phyloP scores from a whole-genome alignment of 2,329 filamentous ascomycete genomes.

The Talaromyces islandicus region DNA sequence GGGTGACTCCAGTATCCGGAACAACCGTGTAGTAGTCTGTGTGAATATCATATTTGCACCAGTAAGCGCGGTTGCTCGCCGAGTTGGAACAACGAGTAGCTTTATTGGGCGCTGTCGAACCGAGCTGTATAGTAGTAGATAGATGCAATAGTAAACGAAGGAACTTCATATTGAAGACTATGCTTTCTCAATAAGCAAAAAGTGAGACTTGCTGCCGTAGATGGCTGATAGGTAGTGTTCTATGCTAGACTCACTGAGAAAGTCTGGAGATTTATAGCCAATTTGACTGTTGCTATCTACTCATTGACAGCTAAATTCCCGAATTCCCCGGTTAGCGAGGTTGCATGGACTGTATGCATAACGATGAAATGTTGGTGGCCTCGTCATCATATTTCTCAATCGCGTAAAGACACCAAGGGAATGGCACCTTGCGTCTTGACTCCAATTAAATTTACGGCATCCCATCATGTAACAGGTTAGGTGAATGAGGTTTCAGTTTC shows the following conservation, averaged over 20 bases:
- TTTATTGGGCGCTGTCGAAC: background rate
- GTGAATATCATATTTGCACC: constrained; percentile 7
- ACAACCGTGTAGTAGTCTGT: constrained; percentile 9
- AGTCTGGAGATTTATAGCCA: background rate
- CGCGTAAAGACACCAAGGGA: background rate
- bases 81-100: background rate
- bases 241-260: background rate
- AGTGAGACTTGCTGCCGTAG: background rate
- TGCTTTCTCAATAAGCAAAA: background rate
- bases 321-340: background rate
- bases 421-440: background rate
- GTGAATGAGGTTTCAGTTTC: background rate
- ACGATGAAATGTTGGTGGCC: background rate
- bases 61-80: background rate
- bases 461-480: background rate
- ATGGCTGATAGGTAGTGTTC: background rate
- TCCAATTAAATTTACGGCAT: background rate
- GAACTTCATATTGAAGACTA: background rate
- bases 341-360: background rate
- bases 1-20: constrained; percentile 20
- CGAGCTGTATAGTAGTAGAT: background rate
- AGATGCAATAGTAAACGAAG: background rate
- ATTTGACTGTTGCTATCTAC: background rate
- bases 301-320: background rate
- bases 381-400: background rate